A percentile compares a stretch with the other conserved stretches of the same genome.
These are phyloP conservation scores for Candida mesenterica DNA, from an alignment of 1,139 yeast genomes.

Conservation along the genomic window DNA sequence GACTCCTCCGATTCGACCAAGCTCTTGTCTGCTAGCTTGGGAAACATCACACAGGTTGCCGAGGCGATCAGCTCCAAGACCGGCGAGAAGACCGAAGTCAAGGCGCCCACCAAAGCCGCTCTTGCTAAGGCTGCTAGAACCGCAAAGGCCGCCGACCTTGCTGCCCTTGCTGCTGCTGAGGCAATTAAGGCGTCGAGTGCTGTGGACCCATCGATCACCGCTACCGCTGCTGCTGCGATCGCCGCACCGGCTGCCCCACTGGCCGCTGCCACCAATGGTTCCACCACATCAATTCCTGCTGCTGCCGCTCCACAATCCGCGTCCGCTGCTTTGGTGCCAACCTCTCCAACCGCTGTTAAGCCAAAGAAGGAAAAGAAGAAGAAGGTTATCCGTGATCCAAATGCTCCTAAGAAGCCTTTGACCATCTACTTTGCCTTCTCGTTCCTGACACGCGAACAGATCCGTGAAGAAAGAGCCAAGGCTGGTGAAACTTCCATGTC, in stretches of 20 bases:
- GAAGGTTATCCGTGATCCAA: slow-evolving; percentile 54
- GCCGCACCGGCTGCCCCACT: too few species aligned
- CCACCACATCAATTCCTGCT: too few species aligned
- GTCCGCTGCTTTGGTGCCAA: slow-evolving; percentile 11
- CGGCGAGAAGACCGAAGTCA: slow-evolving; percentile 2
- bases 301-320: slow-evolving; percentile 15
- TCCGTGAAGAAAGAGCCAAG: slow-evolving; percentile 64
- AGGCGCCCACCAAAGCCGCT: slow-evolving; percentile 2
- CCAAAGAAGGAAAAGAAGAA: slow-evolving; percentile 51
- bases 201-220: slow-evolving; percentile 15
- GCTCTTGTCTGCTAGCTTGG: background rate
- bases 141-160: slow-evolving; percentile 13
- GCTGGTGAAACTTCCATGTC: slow-evolving; percentile 61
- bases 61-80: too few species aligned
- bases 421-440: slow-evolving; percentile 82
- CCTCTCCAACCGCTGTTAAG: slow-evolving; percentile 28
- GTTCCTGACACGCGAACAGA: slow-evolving; percentile 57
- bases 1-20: slow-evolving; percentile 35
- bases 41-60: background rate
- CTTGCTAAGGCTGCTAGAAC: slow-evolving; percentile 7
- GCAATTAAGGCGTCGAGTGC: slow-evolving; percentile 2
- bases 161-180: slow-evolving; percentile 13
- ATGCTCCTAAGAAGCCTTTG: slow-evolving; percentile 65
- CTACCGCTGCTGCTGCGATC: slow-evolving; percentile 16
- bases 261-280: too few species aligned